A percentile compares a stretch with the other conserved stretches of the same genome.
Conservation (phyloP, 768 basidiomycete species). For the Suillus occidentalis region DNA sequence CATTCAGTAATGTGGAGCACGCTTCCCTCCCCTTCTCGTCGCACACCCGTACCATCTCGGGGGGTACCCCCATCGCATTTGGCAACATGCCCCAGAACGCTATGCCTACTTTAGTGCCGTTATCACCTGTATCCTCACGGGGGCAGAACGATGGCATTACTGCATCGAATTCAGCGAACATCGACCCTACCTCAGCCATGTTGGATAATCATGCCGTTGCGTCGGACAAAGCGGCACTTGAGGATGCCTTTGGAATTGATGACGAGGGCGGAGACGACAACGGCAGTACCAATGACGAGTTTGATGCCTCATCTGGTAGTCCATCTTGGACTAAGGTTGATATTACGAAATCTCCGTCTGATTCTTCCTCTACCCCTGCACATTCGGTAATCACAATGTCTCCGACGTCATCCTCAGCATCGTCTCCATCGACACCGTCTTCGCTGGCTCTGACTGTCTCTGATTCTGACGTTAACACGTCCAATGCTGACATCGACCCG, state of each 20-base stretch:
- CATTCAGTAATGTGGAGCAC: neutral
- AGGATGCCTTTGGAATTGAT: constrained; percentile 10
- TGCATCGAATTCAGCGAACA: neutral
- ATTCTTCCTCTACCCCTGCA: neutral
- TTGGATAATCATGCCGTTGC: neutral
- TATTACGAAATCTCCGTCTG: neutral
- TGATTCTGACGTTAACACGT: neutral
- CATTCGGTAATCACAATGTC: neutral
- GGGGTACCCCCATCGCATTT: neutral
- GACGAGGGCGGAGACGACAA: constrained; percentile 2
- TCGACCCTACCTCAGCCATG: neutral
- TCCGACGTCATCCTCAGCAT: neutral
- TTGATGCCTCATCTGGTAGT: neutral
- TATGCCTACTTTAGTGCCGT: constrained; percentile 6
- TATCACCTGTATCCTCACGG: neutral
- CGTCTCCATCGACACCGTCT: neutral
- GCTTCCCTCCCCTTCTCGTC: constrained; percentile 14
- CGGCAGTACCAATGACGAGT: neutral
- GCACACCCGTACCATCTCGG: constrained; percentile 7
- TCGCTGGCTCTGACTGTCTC: neutral
- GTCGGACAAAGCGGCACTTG: constrained; percentile 3
- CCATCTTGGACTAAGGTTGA: neutral
- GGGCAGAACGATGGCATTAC: neutral
- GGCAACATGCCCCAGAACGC: constrained; percentile 2
- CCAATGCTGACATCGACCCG: neutral